phyloP scores from a whole-genome alignment of 2,329 filamentous ascomycete genomes.

The Clonostachys rhizophaga region DNA sequence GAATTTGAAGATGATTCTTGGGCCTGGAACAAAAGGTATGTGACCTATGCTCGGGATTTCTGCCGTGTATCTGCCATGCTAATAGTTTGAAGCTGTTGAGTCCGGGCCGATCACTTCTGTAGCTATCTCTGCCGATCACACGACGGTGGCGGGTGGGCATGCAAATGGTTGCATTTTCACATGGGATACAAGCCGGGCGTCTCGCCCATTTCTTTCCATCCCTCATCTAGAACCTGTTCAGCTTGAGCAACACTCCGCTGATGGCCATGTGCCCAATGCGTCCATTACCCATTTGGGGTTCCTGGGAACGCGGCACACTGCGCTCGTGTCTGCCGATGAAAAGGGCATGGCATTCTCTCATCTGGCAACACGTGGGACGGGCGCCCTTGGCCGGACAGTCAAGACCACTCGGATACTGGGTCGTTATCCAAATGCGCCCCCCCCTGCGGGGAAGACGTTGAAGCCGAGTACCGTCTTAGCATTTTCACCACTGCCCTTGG shows the following conservation, averaged over 20 bases:
- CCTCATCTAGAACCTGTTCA: constrained; percentile 67
- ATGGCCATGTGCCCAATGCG: constrained; percentile 78
- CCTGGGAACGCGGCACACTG: constrained; percentile 87
- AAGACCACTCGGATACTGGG: constrained; percentile 89
- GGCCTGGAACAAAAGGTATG: constrained; percentile 83
- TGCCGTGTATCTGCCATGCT: constrained; percentile 15
- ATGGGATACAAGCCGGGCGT: constrained; percentile 83
- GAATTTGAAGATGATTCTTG: constrained; percentile 88
- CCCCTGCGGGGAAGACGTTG: constrained; percentile 58
- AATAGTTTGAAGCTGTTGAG: constrained; percentile 65
- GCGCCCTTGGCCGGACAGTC: constrained; percentile 77
- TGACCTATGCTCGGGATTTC: not conserved
- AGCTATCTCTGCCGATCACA: constrained; percentile 89
- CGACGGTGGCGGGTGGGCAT: constrained; percentile 87
- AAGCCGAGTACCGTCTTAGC: constrained; percentile 95
- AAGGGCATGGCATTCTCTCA: constrained; percentile 98
- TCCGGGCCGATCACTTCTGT: constrained; percentile 83
- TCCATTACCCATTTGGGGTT: constrained; percentile 91
- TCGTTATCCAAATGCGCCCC: constrained; percentile 72
- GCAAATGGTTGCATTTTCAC: constrained; percentile 90
- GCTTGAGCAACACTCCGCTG: constrained; percentile 59
- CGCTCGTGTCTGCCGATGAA: constrained; percentile 91
- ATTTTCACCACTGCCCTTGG: constrained; percentile 84
- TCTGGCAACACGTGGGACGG: constrained; percentile 85
- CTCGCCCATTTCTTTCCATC: constrained; percentile 84